Base-by-base conservation (phyloP, 2,329 filamentous ascomycete genomes). In the Diplodia corticola region DNA sequence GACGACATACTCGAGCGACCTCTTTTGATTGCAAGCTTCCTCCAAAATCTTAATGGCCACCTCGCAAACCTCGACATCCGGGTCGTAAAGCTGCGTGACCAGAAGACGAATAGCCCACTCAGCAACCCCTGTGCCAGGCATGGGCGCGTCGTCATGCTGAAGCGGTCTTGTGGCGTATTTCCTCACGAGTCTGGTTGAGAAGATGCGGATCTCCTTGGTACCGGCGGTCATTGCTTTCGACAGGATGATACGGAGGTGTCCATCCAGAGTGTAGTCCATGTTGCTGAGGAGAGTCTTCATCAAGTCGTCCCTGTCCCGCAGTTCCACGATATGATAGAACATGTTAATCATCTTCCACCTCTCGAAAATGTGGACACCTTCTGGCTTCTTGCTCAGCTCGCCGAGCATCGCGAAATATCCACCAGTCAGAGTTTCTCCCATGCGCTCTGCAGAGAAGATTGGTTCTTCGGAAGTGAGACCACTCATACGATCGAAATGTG, bases 311-410 rank as follows among this genome's bases (percentile, higher is more conserved):
- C 95, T 90, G 77, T 95, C 91, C 72, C 91, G 92, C 51, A 97
- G 83, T 74, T 98, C 94, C 67, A 97, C 86, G 68, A 99, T 97
- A 78, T 98, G 95, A 76, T 99, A 99, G 84, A 98, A 96, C 92
- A 99, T 99, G 78, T 98, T 98, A 80, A 97, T 93, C 85, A 99
- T 96, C 72, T 93, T 92, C 94, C 95, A 98, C 72, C 92, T 85
- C 76, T 98, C 94, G 74, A 99, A 86, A 80, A 99, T 94, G 68
- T 90, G 88, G 26, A 98, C 84, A 0, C 95, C 95, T 71, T 90
- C 91, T 0, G 86, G 81, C 72, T 97, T 92, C 63, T 89, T 89
- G 71, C 91, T 98, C 67, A 99, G 80, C 12, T 92, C 89, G 7
- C 95, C 96, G 1, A 99, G 81, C 83, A 99, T 92, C 15, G 93